Base-by-base conservation (phyloP, 371 early-diverging fungal species). In the Gilbertella persicaria region DNA sequence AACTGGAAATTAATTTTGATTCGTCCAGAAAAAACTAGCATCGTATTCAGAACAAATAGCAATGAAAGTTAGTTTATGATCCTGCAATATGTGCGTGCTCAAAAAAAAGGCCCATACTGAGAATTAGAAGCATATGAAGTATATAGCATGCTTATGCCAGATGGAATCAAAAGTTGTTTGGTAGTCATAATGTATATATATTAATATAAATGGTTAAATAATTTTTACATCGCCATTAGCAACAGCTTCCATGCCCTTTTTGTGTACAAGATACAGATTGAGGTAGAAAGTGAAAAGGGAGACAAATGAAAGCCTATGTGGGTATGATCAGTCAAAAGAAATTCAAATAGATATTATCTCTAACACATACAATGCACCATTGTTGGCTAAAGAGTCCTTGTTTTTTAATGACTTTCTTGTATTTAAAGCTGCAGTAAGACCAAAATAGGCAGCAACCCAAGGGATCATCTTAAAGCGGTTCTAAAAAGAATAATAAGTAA, bases 381-480 rank as follows among this genome's bases (percentile, higher is more conserved):
- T 75, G 39, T 53, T 61, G 26, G 67, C 64, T 19, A 67, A 59
- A 8, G 56, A 45, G 45, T 68, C 67, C 12, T 69, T 65, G 26
- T 53, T 12, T 42, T 67, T 66, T 20, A 66, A 54, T 13, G 65
- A 62, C 25, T 64, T 77, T 55, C 75, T 64, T 9, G 64, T 53
- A 45, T 77, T 77, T 21, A 77, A 59, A 41, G 52, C 45, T 8
- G 74, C 64, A 29, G 58, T 50, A 2, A 73, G 17, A 39, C 78
- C 78, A 40, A 77, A 77, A 46, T 66, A 73, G 36, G 67, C 61
- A 8, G 73, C 73, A 25, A 71, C 43, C 78, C 78, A 77, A 36
- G 78, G 78, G 28, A 77, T 29, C 0, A 64, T 47, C 35, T 68
- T 73, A 21, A 50, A 67, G 10, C 53, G 53, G 33, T 70, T 73